Conservation (phyloP, 805 yeast genomes). For the Saturnispora hagleri region DNA sequence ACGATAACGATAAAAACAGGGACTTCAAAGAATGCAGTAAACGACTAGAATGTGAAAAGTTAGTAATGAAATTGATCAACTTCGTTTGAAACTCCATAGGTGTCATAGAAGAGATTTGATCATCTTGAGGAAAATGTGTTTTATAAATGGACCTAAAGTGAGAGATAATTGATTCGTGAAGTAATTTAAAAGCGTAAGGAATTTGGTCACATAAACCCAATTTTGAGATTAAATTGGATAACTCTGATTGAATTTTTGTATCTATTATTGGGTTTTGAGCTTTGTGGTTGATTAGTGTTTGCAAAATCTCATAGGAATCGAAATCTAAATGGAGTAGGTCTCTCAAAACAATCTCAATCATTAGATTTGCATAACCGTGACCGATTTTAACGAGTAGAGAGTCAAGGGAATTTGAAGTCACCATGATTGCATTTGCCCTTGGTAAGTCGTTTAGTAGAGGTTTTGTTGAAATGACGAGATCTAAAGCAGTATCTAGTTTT, state of each 20-base stretch:
- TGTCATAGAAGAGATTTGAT: constrained; percentile 35
- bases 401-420: neutral
- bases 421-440: neutral
- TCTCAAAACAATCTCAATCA: neutral
- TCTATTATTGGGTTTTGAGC: neutral
- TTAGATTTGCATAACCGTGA: constrained; percentile 4
- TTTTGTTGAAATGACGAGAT: neutral
- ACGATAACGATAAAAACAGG: constrained; percentile 37
- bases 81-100: constrained; percentile 69
- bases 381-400: neutral
- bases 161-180: constrained; percentile 30
- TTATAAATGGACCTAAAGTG: constrained; percentile 40
- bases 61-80: constrained; percentile 50
- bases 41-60: constrained; percentile 67
- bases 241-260: neutral
- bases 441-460: constrained; percentile 2
- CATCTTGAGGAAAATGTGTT: constrained; percentile 15
- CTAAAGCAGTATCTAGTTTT: constrained; percentile 1
- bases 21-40: constrained; percentile 72
- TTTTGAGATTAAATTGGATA: neutral
- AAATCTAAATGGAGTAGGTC: neutral
- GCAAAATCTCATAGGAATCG: neutral
- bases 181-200: neutral
- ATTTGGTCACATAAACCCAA: neutral
- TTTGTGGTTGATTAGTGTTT: neutral